Evolutionary conservation across 805 yeast species (phyloP).

Genomic region (Naumovozyma castellii): DNA sequence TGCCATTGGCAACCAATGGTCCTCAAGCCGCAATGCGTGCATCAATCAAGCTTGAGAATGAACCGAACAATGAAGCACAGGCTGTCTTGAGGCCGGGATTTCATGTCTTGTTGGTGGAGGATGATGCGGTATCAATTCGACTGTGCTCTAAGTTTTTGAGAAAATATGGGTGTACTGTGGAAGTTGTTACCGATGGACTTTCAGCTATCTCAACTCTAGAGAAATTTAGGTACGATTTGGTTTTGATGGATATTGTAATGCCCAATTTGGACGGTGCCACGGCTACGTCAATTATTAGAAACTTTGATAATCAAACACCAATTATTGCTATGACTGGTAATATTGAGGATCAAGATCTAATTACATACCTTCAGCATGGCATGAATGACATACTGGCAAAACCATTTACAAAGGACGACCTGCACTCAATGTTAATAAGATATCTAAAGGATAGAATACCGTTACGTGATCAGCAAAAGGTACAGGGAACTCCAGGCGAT

Average conservation of each 20-base stretch:
- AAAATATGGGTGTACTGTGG: constrained; percentile 87
- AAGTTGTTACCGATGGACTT: constrained; percentile 86
- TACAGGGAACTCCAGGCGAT: background rate
- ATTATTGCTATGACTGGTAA: constrained; percentile 93
- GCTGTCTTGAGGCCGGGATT: constrained; percentile 35
- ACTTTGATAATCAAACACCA: constrained; percentile 77
- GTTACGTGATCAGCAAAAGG: constrained; percentile 19
- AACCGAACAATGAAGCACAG: constrained; percentile 4
- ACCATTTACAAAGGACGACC: constrained; percentile 84
- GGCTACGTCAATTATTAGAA: constrained; percentile 81
- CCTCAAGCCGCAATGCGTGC: constrained; percentile 7
- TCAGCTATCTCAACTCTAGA: constrained; percentile 75
- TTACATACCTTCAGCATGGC: constrained; percentile 74
- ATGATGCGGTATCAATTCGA: constrained; percentile 73
- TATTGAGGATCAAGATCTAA: constrained; percentile 71
- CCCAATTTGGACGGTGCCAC: constrained; percentile 84
- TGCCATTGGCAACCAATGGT: constrained; percentile 8
- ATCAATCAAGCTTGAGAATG: constrained; percentile 8
- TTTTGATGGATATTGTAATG: constrained; percentile 83
- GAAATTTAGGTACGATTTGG: constrained; percentile 62
- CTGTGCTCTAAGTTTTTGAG: constrained; percentile 72
- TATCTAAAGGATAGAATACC: constrained; percentile 48
- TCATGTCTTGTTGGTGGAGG: constrained; percentile 71
- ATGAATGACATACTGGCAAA: constrained; percentile 89
- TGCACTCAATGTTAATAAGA: constrained; percentile 68